Percentiles rank a stretch among this genome's conserved stretches.
Evolutionary conservation across 1,139 yeast genomes (phyloP).

Genomic region (Zygosaccharomyces pseudobailii): DNA sequence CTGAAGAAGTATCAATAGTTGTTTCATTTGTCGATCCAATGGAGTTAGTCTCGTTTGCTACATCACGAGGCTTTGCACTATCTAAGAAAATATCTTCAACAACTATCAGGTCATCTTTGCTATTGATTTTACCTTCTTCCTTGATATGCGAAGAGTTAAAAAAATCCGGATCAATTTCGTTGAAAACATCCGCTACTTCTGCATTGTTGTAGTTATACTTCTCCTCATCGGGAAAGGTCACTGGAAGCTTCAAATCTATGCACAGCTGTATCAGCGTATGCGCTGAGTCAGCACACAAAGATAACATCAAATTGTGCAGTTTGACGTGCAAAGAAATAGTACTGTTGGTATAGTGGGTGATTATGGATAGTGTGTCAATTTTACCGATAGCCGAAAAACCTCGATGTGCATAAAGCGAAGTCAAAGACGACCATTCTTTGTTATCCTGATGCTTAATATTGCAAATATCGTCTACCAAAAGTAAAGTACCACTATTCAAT

Average conservation of each 20-base stretch:
- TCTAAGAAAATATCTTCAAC: constrained; percentile 21
- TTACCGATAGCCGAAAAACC: constrained; percentile 29
- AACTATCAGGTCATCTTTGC: constrained; percentile 12
- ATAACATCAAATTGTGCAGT: constrained; percentile 47
- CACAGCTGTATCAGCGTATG: constrained; percentile 63
- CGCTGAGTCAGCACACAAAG: constrained; percentile 81
- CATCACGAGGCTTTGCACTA: neutral
- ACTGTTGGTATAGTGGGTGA: neutral
- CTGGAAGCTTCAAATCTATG: constrained; percentile 68
- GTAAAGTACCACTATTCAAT: constrained; percentile 42
- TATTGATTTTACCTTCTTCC: constrained; percentile 4
- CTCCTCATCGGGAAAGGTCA: constrained; percentile 52
- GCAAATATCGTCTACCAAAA: constrained; percentile 54
- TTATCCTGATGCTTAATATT: constrained; percentile 33
- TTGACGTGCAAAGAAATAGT: constrained; percentile 44
- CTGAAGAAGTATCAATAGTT: constrained; percentile 9
- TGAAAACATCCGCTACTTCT: constrained; percentile 44
- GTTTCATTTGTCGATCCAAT: constrained; percentile 1
- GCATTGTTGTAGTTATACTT: constrained; percentile 42
- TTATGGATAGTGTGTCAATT: constrained; percentile 11
- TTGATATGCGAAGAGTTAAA: constrained; percentile 17
- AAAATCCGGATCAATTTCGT: constrained; percentile 42
- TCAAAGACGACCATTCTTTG: constrained; percentile 24
- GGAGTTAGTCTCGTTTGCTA: neutral
- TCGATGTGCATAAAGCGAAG: constrained; percentile 16